Evolutionary conservation across 2,329 filamentous ascomycete species (phyloP), one percentile per base, ranked within the genome.

Genomic region (Bipolaris gigantea): DNA sequence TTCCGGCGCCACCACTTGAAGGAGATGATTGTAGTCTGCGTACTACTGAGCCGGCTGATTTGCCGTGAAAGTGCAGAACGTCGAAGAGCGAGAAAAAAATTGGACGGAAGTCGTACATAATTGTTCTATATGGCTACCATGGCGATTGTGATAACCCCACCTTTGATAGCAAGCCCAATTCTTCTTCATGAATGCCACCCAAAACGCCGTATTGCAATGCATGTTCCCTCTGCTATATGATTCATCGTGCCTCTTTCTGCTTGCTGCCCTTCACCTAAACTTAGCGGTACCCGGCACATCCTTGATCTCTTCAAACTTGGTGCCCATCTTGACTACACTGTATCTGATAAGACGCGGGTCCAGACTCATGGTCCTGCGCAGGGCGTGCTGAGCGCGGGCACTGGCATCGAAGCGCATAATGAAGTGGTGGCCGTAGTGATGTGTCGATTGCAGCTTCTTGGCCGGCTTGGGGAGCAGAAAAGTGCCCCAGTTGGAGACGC

Each of bases 361-460:
- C 63, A 96, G 81, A 46, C 85, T 83, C 62, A 99, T 81, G 16
- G 89, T 93, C 56, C 82, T 83, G 57, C 88, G 83, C 36, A 99
- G 83, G 39, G 86, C 81, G 62, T 89, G 79, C 76, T 97, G 93
- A 7, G 89, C 87, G 46, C 80, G 75, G 7, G 86, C 79, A 55
- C 87, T 89, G 52, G 88, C 80, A 75, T 99, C 94, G 81, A 96
- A 99, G 66, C 94, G 90, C 89, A 99, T 90, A 71, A 96, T 89
- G 76, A 99, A 99, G 83, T 99, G 96, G 80, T 97, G 92, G 50
- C 94, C 94, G 64, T 86, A 84, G 61, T 85, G 85, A 82, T 97
- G 89, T 63, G 86, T 86, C 65, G 89, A 86, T 78, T 97, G 92
- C 76, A 95, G 88, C 72, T 88, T 88, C 58, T 86, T 87, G 55